phyloP scores from a whole-genome alignment of 2,329 filamentous ascomycete species.

The Ceratocystis alfenasii region DNA sequence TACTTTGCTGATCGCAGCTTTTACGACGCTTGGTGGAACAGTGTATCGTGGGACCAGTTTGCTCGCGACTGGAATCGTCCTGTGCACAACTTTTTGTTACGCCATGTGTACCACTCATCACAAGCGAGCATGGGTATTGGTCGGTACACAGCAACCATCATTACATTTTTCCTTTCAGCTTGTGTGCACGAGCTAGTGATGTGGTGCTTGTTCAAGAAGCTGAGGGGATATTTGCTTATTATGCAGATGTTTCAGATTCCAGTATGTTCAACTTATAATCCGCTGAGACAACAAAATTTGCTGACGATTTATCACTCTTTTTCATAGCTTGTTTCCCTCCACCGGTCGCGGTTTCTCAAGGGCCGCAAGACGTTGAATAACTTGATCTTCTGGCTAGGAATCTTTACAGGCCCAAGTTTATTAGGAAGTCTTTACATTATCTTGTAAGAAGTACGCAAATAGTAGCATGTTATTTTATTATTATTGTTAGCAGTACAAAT shows the following conservation, averaged over 20 bases:
- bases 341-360: constrained; percentile 53
- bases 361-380: constrained; percentile 55
- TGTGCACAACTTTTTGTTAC: constrained; percentile 63
- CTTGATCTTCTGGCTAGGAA: constrained; percentile 63
- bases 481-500: not conserved
- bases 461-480: too few species aligned
- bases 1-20: constrained; percentile 67
- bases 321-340: constrained; percentile 49
- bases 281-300: not conserved
- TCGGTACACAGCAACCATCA: constrained; percentile 58
- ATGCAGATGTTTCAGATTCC: constrained; percentile 65
- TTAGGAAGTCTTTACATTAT: constrained; percentile 50
- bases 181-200: constrained; percentile 65
- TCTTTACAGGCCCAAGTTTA: constrained; percentile 65
- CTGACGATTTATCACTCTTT: not conserved
- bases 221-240: constrained; percentile 60
- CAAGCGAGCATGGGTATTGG: constrained; percentile 62
- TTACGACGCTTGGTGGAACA: constrained; percentile 54
- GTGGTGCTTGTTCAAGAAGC: constrained; percentile 69
- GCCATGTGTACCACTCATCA: constrained; percentile 68
- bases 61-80: constrained; percentile 69
- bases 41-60: constrained; percentile 60
- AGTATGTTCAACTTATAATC: constrained; percentile 28
- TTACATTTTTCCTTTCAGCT: constrained; percentile 62
- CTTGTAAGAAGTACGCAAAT: constrained; percentile 30